phyloP scores from a whole-genome alignment of 2,329 filamentous ascomycete genomes.

The Bimuria novae-zelandiae region DNA sequence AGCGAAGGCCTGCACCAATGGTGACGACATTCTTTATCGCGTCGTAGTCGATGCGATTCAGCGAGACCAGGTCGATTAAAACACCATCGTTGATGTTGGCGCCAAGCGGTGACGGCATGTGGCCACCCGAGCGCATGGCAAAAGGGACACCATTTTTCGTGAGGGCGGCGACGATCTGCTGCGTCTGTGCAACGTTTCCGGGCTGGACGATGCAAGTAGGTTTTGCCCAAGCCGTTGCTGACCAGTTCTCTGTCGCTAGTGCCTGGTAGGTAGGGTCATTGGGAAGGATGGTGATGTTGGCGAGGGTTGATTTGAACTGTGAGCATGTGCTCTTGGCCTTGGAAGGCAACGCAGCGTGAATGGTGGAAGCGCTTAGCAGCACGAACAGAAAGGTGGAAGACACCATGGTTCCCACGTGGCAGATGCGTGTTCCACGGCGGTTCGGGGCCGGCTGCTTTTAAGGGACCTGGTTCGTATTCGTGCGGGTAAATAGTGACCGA shows the following conservation, averaged over 20 bases:
- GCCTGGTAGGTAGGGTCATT: not conserved
- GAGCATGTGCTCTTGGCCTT: not conserved
- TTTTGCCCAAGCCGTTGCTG: not conserved
- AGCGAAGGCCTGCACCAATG: not conserved
- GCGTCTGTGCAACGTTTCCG: not conserved
- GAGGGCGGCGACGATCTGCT: not conserved
- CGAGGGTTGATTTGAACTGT: not conserved
- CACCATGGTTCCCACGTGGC: no score
- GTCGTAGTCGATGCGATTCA: slow-evolving; percentile 1
- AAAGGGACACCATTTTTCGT: not conserved
- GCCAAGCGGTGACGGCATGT: not conserved
- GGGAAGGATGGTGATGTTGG: not conserved
- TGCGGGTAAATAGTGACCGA: no score
- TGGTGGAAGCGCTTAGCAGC: no score
- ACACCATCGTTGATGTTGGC: slow-evolving; percentile 18
- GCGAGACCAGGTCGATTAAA: slow-evolving; percentile 11
- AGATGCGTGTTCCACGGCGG: no score
- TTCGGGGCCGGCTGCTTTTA: no score
- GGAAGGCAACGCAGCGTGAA: no score
- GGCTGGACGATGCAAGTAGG: not conserved
- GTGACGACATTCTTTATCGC: not conserved
- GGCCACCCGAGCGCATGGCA: not conserved
- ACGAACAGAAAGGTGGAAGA: no score
- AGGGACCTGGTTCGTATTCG: no score
- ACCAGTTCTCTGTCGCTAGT: not conserved